phyloP scores from a whole-genome alignment of 2,329 filamentous ascomycete genomes.

The Fusarium avenaceum region DNA sequence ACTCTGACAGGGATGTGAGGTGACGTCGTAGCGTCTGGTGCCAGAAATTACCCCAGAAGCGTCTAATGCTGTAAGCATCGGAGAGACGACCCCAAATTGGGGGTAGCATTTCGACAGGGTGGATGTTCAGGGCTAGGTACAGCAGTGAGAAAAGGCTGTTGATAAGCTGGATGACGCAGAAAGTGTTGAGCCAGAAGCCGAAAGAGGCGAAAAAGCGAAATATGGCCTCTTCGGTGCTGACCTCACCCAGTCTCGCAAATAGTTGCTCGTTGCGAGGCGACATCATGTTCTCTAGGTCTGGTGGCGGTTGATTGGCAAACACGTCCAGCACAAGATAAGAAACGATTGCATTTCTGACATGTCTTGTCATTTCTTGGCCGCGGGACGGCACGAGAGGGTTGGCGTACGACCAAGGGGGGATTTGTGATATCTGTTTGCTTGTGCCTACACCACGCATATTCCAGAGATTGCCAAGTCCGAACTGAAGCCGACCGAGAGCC shows the following conservation, averaged over 20 bases:
- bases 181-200: constrained; percentile 42
- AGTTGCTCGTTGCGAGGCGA: constrained; percentile 22
- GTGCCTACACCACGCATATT: constrained; percentile 38
- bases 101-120: constrained; percentile 34
- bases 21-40: constrained; percentile 41
- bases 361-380: constrained; percentile 13
- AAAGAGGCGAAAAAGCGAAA: constrained; percentile 33
- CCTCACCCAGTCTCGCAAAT: constrained; percentile 13
- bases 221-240: constrained; percentile 14
- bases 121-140: constrained; percentile 14
- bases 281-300: constrained; percentile 29
- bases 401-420: constrained; percentile 16
- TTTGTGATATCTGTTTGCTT: constrained; percentile 8
- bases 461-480: constrained; percentile 34
- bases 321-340: constrained; percentile 34
- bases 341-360: constrained; percentile 17
- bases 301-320: constrained; percentile 27
- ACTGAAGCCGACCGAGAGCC: background rate
- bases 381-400: constrained; percentile 17
- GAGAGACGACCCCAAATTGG: constrained; percentile 35
- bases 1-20: constrained; percentile 28
- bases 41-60: constrained; percentile 41
- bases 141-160: constrained; percentile 28
- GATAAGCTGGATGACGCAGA: constrained; percentile 38
- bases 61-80: constrained; percentile 34